phyloP scores from a whole-genome alignment of 768 basidiomycete genomes.

The Boletellus ananas region DNA sequence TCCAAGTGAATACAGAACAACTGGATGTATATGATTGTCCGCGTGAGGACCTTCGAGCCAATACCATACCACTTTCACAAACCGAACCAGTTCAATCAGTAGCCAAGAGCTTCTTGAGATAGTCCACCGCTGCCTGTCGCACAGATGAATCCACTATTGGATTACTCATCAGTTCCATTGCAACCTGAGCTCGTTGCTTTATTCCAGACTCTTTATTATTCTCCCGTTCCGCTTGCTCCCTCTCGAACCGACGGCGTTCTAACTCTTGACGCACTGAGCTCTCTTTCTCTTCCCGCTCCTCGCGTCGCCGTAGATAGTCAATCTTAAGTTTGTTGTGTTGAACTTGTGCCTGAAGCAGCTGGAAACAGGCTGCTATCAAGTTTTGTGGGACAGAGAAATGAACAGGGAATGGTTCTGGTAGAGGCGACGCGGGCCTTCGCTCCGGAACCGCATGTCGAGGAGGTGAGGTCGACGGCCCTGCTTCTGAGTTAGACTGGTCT shows the following conservation, averaged over 20 bases:
- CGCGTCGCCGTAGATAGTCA: constrained; percentile 61
- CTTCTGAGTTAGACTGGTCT: constrained; percentile 19
- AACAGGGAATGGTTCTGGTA: constrained; percentile 39
- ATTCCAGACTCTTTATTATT: constrained; percentile 47
- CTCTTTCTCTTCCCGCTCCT: constrained; percentile 68
- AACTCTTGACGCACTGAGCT: constrained; percentile 47
- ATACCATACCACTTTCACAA: constrained; percentile 6
- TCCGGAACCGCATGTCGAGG: constrained; percentile 9
- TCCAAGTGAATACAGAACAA: constrained; percentile 4
- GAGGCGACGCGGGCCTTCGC: constrained; percentile 13
- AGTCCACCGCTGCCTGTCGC: constrained; percentile 66
- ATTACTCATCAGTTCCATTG: constrained; percentile 62
- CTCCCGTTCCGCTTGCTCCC: constrained; percentile 55
- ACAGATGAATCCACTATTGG: constrained; percentile 54
- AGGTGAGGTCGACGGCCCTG: constrained; percentile 18
- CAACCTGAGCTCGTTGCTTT: constrained; percentile 63
- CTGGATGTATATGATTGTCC: constrained; percentile 8
- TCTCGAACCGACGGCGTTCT: constrained; percentile 51
- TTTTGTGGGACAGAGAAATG: constrained; percentile 54
- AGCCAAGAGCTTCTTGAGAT: constrained; percentile 62
- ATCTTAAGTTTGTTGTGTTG: constrained; percentile 69
- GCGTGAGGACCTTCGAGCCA: constrained; percentile 3
- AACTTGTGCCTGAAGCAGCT: constrained; percentile 61
- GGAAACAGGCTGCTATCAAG: constrained; percentile 53
- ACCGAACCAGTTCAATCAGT: constrained; percentile 26